Base-by-base conservation (phyloP, 176 grass and related monocot species). In the Oryza nivara region DNA sequence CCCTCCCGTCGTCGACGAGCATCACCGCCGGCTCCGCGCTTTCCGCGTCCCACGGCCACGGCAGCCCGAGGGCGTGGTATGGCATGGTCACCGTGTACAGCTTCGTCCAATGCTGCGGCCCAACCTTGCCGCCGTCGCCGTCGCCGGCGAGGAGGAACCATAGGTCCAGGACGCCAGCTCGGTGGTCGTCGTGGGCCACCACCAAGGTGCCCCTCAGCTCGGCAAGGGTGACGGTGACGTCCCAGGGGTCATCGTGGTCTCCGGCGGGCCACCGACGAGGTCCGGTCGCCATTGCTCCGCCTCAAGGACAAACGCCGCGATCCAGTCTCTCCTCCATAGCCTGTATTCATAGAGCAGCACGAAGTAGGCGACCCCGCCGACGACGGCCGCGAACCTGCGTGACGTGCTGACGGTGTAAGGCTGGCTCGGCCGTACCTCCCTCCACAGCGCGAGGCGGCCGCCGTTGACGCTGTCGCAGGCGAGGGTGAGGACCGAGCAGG, bases 361-460 rank as follows among this genome's bases (percentile, higher is more conserved):
- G 65, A 80, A 22, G 67, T 80, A 80, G 65, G 51, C 45, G 9
- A 80, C 78, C 11, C 65, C 78, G 9, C 16, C 30, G 45, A 49
- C 17, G 30, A 68, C 45, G 26, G 46, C 45, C 11, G n/a, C 75
- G 2, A 4, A n/a, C 7, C 20, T 72, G 9, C 34, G n/a, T 0
- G 1, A 14, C 16, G 41, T 12, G 3, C 3, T 40, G 26, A 46
- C 38, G 0, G 1, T 1, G 9, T 2, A 1, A 7, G 63, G 76
- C 0, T 45, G 46, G 12, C 4, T 16, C 47, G 0, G 9, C 0
- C 28, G 28, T 30, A 17, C 48, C 0, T 16, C 14, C 78, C 65
- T 52, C 78, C 78, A 80, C 16, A 2, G 48, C 48, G 4, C 0
- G 0, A 17, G 2, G 46, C 17, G 23, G 17, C 5, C 44, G 65